These are phyloP conservation scores for Knufia fluminis DNA, from an alignment of 2,329 filamentous ascomycete species.

Conservation along the genomic window DNA sequence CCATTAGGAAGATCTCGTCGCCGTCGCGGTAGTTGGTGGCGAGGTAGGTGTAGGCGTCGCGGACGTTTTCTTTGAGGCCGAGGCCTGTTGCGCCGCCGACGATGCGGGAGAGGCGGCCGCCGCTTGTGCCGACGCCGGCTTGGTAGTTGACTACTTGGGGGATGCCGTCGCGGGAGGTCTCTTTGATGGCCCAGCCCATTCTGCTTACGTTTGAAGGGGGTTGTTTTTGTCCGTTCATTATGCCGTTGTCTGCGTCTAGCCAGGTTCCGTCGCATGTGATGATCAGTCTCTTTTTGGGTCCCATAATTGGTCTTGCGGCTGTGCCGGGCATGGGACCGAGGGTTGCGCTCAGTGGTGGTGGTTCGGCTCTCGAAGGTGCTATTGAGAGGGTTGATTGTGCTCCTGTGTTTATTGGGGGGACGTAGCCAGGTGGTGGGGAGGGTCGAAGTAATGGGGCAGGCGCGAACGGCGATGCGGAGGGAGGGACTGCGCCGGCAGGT, in stretches of 20 bases:
- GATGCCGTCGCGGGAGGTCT: slow-evolving; percentile 26
- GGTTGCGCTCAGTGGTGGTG: slow-evolving; percentile 19
- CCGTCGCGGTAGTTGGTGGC: slow-evolving; percentile 29
- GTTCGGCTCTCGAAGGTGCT: slow-evolving; percentile 19
- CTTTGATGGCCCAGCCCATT: slow-evolving; percentile 29
- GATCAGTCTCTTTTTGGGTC: slow-evolving; percentile 27
- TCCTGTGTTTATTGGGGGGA: slow-evolving; percentile 11
- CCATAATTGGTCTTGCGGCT: slow-evolving; percentile 14
- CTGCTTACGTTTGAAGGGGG: slow-evolving; percentile 34
- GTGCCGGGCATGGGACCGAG: slow-evolving; percentile 22
- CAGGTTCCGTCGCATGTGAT: slow-evolving; percentile 31
- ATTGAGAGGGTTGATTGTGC: slow-evolving; percentile 7
- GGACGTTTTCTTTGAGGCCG: slow-evolving; percentile 23
- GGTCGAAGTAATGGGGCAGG: neutral
- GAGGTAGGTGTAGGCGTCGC: slow-evolving; percentile 26
- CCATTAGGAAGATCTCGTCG: slow-evolving; percentile 31
- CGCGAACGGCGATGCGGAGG: slow-evolving; percentile 3
- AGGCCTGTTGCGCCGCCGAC: slow-evolving; percentile 21
- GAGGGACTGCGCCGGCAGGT: neutral
- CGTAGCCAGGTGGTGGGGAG: slow-evolving; percentile 2
- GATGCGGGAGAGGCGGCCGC: slow-evolving; percentile 14
- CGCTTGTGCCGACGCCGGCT: slow-evolving; percentile 31
- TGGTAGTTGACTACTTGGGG: slow-evolving; percentile 36
- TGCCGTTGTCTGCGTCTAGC: slow-evolving; percentile 26
- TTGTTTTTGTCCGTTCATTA: slow-evolving; percentile 23